Evolutionary conservation across 495 filamentous ascomycete species (phyloP), one percentile per base, ranked within the genome.

Genomic region (Penicillium arizonense): DNA sequence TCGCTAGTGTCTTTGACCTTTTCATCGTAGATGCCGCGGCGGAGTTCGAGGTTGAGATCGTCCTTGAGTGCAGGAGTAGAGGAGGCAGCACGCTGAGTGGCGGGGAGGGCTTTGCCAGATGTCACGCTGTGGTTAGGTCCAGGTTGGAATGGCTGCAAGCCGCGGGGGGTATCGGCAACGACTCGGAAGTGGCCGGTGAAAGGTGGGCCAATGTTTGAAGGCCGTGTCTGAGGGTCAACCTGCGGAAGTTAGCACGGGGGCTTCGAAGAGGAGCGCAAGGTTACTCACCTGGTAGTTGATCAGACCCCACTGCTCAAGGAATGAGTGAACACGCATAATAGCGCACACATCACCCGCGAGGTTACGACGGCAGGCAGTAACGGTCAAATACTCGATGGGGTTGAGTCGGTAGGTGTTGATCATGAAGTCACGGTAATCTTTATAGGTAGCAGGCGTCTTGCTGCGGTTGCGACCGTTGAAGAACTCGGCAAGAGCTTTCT

Each of bases 381-480:
- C 91, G 13, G 95, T 98, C 36, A 98, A 79, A 64, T 98, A 98
- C 70, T 98, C 94, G 23, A 89, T 80, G 3, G 94, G 94, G 67
- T 97, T 97, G 43, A 98, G 73, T 18, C 94, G 84, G 71, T 98
- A 98, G 14, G 94, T 96, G 68, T 97, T 97, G 70, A 98, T 93
- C 94, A 98, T 98, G 71, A 98, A 98, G 63, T 97, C 93, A 53
- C 94, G 86, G 70, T 97, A 97, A 65, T 98, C 94, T 71, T 97
- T 97, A 71, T 97, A 98, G 13, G 96, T 89, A n/a, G 90, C 86
- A 4, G 89, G 85, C 0, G 94, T 98, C 76, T 98, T 98, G 82
- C 93, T 97, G 62, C 94, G 88, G 69, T 98, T 98, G 36, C 95
- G 82, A 69, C 83, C 90, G 74, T 97, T 97, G 81, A 98, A 98